Evolutionary conservation across 768 basidiomycete genomes (phyloP), one percentile per base, ranked within the genome.

Genomic region (Cystofilobasidium ferigula): DNA sequence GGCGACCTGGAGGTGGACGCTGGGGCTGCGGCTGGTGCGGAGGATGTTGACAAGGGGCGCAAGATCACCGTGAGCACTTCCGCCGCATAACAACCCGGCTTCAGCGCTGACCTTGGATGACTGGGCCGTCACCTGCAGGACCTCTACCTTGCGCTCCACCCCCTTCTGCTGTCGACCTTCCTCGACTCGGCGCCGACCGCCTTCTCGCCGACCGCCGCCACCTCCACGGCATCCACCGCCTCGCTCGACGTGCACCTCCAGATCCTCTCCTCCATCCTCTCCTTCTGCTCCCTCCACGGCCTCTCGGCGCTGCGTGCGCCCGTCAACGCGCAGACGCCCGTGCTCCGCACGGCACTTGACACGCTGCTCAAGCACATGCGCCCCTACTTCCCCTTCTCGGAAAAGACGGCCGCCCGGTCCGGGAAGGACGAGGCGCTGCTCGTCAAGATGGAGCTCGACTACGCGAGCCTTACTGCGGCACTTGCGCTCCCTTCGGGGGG

Each of bases 111-210:
- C 35, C 13, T 8, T 43, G 42, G 8, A 3, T 24, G 12, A 13
- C 34, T 42, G 24, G n/a, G 12, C 20, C 40, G 18, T 26, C 5
- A n/a, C 24, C 24, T 28, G 1, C 68, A 78, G 77, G 68, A 71
- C 74, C 78, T 95, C 32, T 83, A 86, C 64, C 80, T 81, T 61
- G 82, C 85, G 18, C 76, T 98, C n/a, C 83, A 91, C 71, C 81
- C 89, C 3, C 85, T 85, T 13, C 78, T 97, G 14, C 78, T 90
- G 2, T 85, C 89, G 26, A 85, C 87, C 1, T 89, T 90, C 76
- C 82, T 98, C 26, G 93, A 98, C 74, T 83, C 84, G 69, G 89
- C 89, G 5, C 89, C 93, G 1, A 73, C 82, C 18, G 87, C 87
- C 1, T 93, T 94, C 76, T 81, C 85, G 4, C 86, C 88, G 0